Conservation (phyloP, 495 filamentous ascomycete species). For the Aspergillus avenaceus region DNA sequence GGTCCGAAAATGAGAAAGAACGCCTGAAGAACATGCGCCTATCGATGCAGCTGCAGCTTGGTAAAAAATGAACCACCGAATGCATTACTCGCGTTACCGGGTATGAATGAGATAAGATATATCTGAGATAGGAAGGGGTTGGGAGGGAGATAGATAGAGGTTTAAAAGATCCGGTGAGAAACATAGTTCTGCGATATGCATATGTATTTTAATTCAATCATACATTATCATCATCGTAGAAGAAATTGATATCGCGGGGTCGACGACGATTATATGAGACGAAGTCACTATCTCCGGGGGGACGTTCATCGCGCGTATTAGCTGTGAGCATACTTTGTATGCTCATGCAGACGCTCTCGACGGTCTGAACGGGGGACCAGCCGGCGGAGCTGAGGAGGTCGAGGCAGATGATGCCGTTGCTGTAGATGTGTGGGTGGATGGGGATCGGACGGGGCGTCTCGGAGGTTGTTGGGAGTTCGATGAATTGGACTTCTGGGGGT, state of each 20-base stretch:
- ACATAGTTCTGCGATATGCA: too few relatives aligned
- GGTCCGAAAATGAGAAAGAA: not conserved
- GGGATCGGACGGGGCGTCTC: slow-evolving; percentile 67
- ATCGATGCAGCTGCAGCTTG: not conserved
- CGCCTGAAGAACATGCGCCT: not conserved
- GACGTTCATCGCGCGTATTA: slow-evolving; percentile 84
- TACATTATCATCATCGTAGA: slow-evolving; percentile 82
- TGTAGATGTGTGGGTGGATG: slow-evolving; percentile 96
- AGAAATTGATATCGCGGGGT: slow-evolving; percentile 81
- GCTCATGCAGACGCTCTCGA: slow-evolving; percentile 95
- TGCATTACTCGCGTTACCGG: not conserved
- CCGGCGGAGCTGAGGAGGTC: slow-evolving; percentile 84
- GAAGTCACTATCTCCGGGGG: slow-evolving; percentile 82
- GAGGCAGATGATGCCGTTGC: slow-evolving; percentile 96
- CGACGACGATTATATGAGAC: slow-evolving; percentile 70
- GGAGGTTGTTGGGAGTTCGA: slow-evolving; percentile 43
- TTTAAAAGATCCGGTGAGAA: not conserved
- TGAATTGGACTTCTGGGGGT: slow-evolving; percentile 90
- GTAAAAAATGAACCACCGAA: not conserved
- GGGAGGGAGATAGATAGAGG: not conserved
- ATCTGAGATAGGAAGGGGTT: not conserved
- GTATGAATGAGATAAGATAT: not conserved
- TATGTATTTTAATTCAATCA: slow-evolving; percentile 38
- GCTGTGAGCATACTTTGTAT: slow-evolving; percentile 97
- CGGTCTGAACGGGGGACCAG: slow-evolving; percentile 95